Base-by-base conservation (phyloP, 2,329 filamentous ascomycete genomes). In the Aspergillus phoenicis region DNA sequence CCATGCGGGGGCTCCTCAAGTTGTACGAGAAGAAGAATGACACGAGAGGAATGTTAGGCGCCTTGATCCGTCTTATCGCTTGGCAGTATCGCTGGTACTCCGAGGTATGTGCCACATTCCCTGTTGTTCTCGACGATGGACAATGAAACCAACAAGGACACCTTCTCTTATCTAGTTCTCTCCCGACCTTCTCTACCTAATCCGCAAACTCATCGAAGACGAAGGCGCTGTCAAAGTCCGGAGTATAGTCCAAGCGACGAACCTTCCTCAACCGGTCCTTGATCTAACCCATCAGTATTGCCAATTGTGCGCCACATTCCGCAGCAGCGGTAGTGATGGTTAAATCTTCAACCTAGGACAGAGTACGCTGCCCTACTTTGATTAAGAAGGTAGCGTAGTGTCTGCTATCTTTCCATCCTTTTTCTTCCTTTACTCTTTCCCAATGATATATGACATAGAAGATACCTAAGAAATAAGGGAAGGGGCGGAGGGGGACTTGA, bases 81-180 rank as follows among this genome's bases (percentile, higher is more conserved):
- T 99, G 95, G 95, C 95, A 99, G 80, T 99, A 97, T 79, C 85
- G 95, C 68, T 99, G 95, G 95, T 99, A 99, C 81, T 97, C 93
- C 59, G 95, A 99, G 85, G 87, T 89, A 77, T 71, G 80, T 58
- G 47, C 13, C 38, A n/a, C 22, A 24, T 22, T 22, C 30, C 15
- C 39, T 26, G 33, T 24, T 24, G 49, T n/a, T 38, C 28, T 17
- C 20, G 28, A 7, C 28, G 59, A 51, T n/a, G 22, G n/a, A 45
- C 20, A 6, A 28, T 10, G 17, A 53, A 58, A 58, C 5, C 59
- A 48, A 61, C 51, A 39, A 20, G 4, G 4, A 26, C 26, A 8
- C 59, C 53, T 75, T 52, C 33, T 55, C 10, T 17, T 24, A 49
- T 48, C 28, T 62, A 89, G 87, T 99, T 99, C 80, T 97, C 93